A percentile compares a stretch with the other conserved stretches of the same genome.
Evolutionary conservation across 176 grass and related monocot species (phyloP).

Genomic region (Pontederia crassipes): DNA sequence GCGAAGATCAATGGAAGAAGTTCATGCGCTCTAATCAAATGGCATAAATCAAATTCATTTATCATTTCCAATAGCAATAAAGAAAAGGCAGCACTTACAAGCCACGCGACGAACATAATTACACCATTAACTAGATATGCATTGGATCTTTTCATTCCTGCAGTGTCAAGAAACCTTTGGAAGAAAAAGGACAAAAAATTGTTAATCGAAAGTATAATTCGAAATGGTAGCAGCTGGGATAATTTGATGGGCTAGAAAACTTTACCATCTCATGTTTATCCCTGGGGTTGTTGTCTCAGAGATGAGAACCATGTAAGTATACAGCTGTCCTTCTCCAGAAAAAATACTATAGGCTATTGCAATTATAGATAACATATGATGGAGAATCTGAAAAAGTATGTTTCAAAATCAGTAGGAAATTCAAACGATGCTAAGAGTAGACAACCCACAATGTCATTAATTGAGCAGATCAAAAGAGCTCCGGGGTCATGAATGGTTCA

Average conservation of each 20-base stretch:
- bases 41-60: neutral
- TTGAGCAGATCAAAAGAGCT: too few relatives aligned
- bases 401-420: neutral
- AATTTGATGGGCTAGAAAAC: neutral
- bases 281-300: conserved; percentile 82
- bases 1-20: neutral
- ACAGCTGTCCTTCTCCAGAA: conserved; percentile 81
- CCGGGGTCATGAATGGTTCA: too few relatives aligned
- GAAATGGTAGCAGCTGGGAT: neutral
- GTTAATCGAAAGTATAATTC: conserved; percentile 5
- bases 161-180: conserved; percentile 88
- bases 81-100: conserved; percentile 31
- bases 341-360: conserved; percentile 84
- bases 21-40: conserved; percentile 3
- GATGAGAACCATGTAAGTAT: conserved; percentile 81
- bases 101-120: conserved; percentile 74
- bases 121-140: conserved; percentile 87
- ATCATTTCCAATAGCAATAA: neutral
- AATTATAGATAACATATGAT: conserved; percentile 70
- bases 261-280: conserved; percentile 90
- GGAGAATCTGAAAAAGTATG: conserved; percentile 60
- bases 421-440: neutral
- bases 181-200: conserved; percentile 18
- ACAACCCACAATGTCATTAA: neutral
- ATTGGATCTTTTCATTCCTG: conserved; percentile 76